Conservation (phyloP, 75 land plant genomes). For the Picea sitchensis region DNA sequence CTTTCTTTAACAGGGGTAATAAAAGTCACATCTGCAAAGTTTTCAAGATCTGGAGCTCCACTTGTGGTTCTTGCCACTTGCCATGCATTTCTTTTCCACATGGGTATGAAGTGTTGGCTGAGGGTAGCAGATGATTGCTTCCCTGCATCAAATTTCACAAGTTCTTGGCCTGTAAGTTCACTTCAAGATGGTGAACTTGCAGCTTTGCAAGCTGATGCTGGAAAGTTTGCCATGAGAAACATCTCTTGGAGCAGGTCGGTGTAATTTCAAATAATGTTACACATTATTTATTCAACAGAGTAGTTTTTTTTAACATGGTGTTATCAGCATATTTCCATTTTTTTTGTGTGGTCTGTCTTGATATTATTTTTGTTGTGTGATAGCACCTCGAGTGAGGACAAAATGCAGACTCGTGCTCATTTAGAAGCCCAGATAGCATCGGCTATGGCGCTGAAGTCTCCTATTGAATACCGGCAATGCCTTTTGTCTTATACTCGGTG, state of each 20-base stretch:
- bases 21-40: slow-evolving; percentile 83
- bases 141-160: slow-evolving; percentile 86
- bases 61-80: slow-evolving; percentile 85
- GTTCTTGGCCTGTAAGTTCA: slow-evolving; percentile 68
- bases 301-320: not conserved
- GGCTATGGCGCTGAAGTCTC: slow-evolving; percentile 76
- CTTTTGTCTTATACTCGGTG: slow-evolving; percentile 82
- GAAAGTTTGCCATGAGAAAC: slow-evolving; percentile 61
- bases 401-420: slow-evolving; percentile 90
- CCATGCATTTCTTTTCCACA: slow-evolving; percentile 90
- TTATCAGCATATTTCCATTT: not conserved
- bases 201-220: slow-evolving; percentile 81
- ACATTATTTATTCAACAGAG: not conserved
- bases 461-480: slow-evolving; percentile 77
- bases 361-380: not conserved
- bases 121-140: slow-evolving; percentile 93
- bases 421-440: slow-evolving; percentile 88
- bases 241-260: slow-evolving; percentile 85
- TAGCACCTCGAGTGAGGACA: slow-evolving; percentile 56
- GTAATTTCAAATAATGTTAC: not conserved
- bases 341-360: not conserved
- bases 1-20: slow-evolving; percentile 45
- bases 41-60: slow-evolving; percentile 87
- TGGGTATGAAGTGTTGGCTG: slow-evolving; percentile 85
- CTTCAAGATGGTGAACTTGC: slow-evolving; percentile 80